Evolutionary conservation across 164 flowering plant genomes (phyloP).

Genomic region (Liquidambar formosana): DNA sequence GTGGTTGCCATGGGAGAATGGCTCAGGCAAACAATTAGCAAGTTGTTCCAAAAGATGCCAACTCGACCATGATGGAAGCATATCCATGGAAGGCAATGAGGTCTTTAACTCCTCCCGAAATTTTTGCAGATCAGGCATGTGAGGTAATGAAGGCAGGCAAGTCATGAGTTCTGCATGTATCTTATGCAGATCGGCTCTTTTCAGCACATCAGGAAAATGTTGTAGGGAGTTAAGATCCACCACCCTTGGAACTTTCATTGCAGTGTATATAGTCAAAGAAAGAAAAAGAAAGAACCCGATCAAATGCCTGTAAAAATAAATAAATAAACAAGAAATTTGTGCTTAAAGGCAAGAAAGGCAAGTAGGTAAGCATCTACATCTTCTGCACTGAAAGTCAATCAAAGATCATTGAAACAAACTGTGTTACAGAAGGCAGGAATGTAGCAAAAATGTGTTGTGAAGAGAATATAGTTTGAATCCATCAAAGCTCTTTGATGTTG

Average conservation of each 20-base stretch:
- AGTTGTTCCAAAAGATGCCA: conserved; percentile 73
- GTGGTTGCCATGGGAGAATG: conserved; percentile 60
- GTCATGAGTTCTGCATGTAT: conserved; percentile 56
- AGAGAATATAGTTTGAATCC: too few species aligned
- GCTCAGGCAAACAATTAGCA: conserved; percentile 77
- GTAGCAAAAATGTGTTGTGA: too few species aligned
- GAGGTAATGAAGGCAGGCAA: conserved; percentile 80
- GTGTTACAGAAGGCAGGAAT: too few species aligned
- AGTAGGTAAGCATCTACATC: background rate
- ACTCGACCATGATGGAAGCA: conserved; percentile 54
- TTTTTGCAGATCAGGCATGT: conserved; percentile 66
- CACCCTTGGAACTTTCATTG: conserved; percentile 72
- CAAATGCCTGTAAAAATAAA: conserved; percentile 69
- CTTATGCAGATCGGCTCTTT: conserved; percentile 67
- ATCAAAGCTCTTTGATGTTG: too few species aligned
- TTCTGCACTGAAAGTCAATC: background rate
- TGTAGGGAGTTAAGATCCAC: conserved; percentile 69
- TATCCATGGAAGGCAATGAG: conserved; percentile 54
- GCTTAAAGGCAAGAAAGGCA: too few species aligned
- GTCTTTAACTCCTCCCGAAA: conserved; percentile 51
- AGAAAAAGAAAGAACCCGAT: conserved; percentile 95
- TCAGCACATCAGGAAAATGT: conserved; percentile 64
- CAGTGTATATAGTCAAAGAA: conserved; percentile 87
- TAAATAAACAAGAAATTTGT: too few species aligned
- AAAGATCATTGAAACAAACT: too few species aligned